Base-by-base conservation (phyloP, 2,329 filamentous ascomycete species). In the Monilinia laxa region DNA sequence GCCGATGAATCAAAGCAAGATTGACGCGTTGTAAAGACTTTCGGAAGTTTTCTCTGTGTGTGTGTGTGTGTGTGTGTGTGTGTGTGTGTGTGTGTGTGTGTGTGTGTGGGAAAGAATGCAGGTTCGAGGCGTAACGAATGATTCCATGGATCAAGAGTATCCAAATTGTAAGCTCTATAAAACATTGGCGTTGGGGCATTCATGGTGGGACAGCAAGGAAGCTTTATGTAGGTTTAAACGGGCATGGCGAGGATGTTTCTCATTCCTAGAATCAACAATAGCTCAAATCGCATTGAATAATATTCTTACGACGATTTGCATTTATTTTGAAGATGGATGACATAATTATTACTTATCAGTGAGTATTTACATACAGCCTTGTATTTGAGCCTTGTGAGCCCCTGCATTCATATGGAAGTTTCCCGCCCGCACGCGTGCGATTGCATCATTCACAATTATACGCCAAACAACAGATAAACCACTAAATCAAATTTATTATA, bases 1-100 rank as follows among this genome's bases (percentile, higher is more conserved):
- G 47, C 62, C 14, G 64, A 62, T 11, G 70, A 71, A 28, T 54
- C 49, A 6, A 72, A 72, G 31, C 64, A 69, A 56, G 70, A 71
- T 54, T 71, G 47, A 60, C 31, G 31, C n/a, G 20, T 20, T 18
- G 18, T 18, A 25, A 51, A 51, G n/a, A 38, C 45, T 51, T 38
- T 40, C 14, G 20, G 9, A 3, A 16, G 18, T 4, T 51, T 40
- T 38, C 28, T 60, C 38, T 38, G 5, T 51, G 20, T 60, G 12
- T 60, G 58, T 60, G 12, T 60, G 58, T 60, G 12, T 60, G 58
- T 60, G 12, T 60, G 58, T 60, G 12, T 60, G 58, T 60, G 12
- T 60, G 58, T n/a, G n/a, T 38, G 5, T 51, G 20, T 38, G 5
- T 51, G 20, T 38, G 5, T 51, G 20, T 38, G 5, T 51, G 20